Conservation (phyloP, 495 filamentous ascomycete species). For the Schizothecium vesticola region DNA sequence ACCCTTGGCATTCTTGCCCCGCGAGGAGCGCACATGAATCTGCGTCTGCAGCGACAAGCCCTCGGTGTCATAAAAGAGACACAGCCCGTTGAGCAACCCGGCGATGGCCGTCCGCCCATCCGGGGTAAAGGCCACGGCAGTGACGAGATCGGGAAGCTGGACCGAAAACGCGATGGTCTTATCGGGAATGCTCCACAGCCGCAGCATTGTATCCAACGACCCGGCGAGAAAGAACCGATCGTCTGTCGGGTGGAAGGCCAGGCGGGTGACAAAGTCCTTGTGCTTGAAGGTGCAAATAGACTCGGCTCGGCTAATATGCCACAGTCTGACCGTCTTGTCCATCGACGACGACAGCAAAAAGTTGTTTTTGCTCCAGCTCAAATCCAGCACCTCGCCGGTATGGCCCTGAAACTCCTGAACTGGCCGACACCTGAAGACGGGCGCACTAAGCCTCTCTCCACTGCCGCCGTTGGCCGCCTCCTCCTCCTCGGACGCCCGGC, state of each 20-base stretch:
- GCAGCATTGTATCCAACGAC: slow-evolving; percentile 83
- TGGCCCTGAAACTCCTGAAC: slow-evolving; percentile 79
- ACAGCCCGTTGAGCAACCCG: slow-evolving; percentile 78
- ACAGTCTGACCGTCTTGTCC: slow-evolving; percentile 95
- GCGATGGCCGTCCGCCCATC: slow-evolving; percentile 89
- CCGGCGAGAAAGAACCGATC: slow-evolving; percentile 97
- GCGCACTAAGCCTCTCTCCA: slow-evolving; percentile 69
- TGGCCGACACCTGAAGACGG: slow-evolving; percentile 80
- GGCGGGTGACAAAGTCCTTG: slow-evolving; percentile 90
- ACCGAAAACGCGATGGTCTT: slow-evolving; percentile 87
- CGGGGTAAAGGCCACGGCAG: slow-evolving; percentile 87
- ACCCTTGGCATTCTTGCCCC: slow-evolving; percentile 89
- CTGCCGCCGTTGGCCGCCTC: slow-evolving; percentile 52
- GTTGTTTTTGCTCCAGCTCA: slow-evolving; percentile 99
- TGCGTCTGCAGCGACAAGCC: slow-evolving; percentile 77
- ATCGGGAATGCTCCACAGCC: slow-evolving; percentile 96
- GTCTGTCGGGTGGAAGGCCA: slow-evolving; percentile 91
- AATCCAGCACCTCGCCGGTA: slow-evolving; percentile 77
- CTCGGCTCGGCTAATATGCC: slow-evolving; percentile 81
- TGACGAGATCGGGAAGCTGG: slow-evolving; percentile 81
- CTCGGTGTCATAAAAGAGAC: slow-evolving; percentile 93
- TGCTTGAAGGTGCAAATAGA: slow-evolving; percentile 96
- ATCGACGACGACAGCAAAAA: slow-evolving; percentile 95
- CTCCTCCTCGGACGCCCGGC: slow-evolving; percentile 62
- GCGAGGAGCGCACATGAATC: slow-evolving; percentile 82